Conservation (phyloP, 495 filamentous ascomycete species). For the Penicillium nucicola region DNA sequence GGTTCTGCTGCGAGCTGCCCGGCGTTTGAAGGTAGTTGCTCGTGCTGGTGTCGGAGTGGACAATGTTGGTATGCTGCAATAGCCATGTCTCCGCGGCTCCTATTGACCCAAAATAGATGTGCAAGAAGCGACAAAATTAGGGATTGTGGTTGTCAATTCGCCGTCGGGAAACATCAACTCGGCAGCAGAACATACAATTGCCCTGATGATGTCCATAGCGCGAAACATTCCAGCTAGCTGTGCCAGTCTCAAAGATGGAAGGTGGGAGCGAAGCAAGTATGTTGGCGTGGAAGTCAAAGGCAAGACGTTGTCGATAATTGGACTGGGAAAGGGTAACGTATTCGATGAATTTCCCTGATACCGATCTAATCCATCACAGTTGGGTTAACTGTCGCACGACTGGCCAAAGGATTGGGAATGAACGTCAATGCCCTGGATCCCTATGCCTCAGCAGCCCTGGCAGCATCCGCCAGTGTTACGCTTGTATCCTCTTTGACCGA, state of each 20-base stretch:
- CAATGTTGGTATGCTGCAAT: conserved; percentile 50
- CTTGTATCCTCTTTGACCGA: conserved; percentile 50
- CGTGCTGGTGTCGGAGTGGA: conserved; percentile 73
- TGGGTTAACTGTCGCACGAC: conserved; percentile 65
- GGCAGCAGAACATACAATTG: conserved; percentile 67
- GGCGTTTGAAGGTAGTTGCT: conserved; percentile 66
- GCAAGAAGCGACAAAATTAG: conserved; percentile 57
- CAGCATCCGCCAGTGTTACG: conserved; percentile 53
- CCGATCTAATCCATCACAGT: conserved; percentile 35
- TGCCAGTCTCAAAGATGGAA: conserved; percentile 53
- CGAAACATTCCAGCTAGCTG: conserved; percentile 61
- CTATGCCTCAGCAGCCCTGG: conserved; percentile 61
- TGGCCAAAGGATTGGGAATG: conserved; percentile 70
- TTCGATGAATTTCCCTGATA: background rate
- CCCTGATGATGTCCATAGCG: conserved; percentile 62
- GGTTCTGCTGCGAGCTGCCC: conserved; percentile 52
- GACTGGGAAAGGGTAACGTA: conserved; percentile 60
- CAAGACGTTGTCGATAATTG: conserved; percentile 65
- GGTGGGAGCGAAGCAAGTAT: conserved; percentile 66
- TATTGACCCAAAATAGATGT: conserved; percentile 43
- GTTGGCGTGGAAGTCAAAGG: conserved; percentile 69
- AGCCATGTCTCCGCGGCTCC: too few relatives aligned
- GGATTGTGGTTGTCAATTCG: conserved; percentile 69
- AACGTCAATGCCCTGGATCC: conserved; percentile 63
- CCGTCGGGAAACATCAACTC: conserved; percentile 69